A percentile compares a stretch with the other conserved stretches of the same genome.
Conservation (phyloP, 2,329 filamentous ascomycete genomes). For the Alternaria dauci region DNA sequence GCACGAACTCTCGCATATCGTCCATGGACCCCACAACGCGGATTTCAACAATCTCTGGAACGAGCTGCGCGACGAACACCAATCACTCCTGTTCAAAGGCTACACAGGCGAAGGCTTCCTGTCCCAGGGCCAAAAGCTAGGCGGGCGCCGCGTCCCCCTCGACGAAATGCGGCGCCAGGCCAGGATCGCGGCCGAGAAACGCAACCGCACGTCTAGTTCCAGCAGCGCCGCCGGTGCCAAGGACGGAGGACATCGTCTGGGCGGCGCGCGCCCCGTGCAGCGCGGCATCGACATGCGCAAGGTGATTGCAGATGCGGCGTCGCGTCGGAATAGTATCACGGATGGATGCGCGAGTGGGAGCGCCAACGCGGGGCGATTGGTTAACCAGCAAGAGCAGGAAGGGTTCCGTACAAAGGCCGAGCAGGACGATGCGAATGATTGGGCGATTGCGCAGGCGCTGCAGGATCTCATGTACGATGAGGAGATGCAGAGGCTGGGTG, state of each 20-base stretch:
- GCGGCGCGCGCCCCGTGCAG: slow-evolving; percentile 64
- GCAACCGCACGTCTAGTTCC: slow-evolving; percentile 64
- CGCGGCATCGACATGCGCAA: slow-evolving; percentile 73
- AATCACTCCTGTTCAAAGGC: slow-evolving; percentile 77
- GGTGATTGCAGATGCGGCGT: slow-evolving; percentile 75
- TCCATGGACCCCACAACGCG: slow-evolving; percentile 81
- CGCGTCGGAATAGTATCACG: slow-evolving; percentile 69
- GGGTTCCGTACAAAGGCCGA: slow-evolving; percentile 86
- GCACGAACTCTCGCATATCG: slow-evolving; percentile 90
- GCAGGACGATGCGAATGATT: slow-evolving; percentile 87
- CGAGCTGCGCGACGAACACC: slow-evolving; percentile 85
- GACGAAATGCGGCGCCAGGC: slow-evolving; percentile 79
- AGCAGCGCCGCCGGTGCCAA: slow-evolving; percentile 60
- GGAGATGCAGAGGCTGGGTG: slow-evolving; percentile 58
- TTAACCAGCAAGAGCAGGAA: slow-evolving; percentile 69
- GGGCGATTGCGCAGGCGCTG: slow-evolving; percentile 83
- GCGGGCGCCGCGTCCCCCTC: slow-evolving; percentile 64
- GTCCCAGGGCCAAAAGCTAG: slow-evolving; percentile 75
- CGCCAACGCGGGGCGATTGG: slow-evolving; percentile 71
- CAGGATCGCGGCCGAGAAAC: slow-evolving; percentile 76
- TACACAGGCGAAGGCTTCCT: slow-evolving; percentile 93
- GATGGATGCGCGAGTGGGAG: slow-evolving; percentile 79
- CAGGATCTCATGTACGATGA: slow-evolving; percentile 90
- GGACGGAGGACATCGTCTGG: slow-evolving; percentile 72
- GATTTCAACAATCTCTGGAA: slow-evolving; percentile 89